Conservation (phyloP, 1,284 basidiomycete genomes). For the Mycena citricolor region DNA sequence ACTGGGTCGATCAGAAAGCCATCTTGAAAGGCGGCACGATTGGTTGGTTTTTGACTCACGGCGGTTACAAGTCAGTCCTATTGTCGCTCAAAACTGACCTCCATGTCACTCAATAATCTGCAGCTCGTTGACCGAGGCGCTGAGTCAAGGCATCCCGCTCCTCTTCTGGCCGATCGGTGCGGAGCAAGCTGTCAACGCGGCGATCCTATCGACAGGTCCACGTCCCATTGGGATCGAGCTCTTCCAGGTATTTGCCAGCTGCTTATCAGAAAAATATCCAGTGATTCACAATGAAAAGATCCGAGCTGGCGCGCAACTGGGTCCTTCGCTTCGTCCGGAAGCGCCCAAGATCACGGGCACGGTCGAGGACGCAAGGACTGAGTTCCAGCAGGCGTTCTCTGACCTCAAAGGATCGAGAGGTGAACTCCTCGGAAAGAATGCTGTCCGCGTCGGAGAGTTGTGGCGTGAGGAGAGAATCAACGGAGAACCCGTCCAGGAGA, state of each 20-base stretch:
- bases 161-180: slow-evolving; percentile 1
- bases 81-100: background rate
- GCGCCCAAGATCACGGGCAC: slow-evolving; percentile 12
- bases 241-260: background rate
- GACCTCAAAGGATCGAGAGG: slow-evolving; percentile 3
- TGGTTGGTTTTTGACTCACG: slow-evolving; percentile 12
- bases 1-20: background rate
- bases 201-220: background rate
- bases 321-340: slow-evolving; percentile 4
- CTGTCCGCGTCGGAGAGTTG: no score
- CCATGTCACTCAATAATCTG: background rate
- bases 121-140: background rate
- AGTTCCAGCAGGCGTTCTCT: slow-evolving; percentile 7
- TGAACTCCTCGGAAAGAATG: background rate
- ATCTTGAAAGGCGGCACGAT: background rate
- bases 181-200: slow-evolving; percentile 4
- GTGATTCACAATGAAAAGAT: slow-evolving; percentile 1
- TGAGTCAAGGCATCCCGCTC: background rate
- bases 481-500: no score
- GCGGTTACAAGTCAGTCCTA: slow-evolving; percentile 8
- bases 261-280: background rate
- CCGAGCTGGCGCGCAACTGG: slow-evolving; percentile 12
- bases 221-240: slow-evolving; percentile 2
- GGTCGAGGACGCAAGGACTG: slow-evolving; percentile 9
- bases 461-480: no score